These are phyloP conservation scores for Hypoxylon trugodes DNA, from an alignment of 495 filamentous ascomycete genomes.

Conservation along the genomic window DNA sequence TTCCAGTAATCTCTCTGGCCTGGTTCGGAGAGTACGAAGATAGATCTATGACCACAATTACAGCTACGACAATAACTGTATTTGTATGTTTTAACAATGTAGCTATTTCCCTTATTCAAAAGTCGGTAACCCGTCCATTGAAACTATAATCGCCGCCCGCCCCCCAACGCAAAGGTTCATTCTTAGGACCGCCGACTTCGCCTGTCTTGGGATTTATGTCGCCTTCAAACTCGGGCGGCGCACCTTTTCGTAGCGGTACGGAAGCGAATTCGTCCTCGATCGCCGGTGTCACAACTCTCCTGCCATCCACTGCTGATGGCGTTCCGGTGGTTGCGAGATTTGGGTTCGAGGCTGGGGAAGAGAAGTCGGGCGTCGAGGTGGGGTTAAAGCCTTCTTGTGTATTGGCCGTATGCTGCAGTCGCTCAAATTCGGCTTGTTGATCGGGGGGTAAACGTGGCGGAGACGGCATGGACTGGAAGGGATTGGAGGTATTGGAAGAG, in stretches of 20 bases:
- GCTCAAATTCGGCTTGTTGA: slow-evolving; percentile 93
- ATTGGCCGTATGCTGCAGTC: slow-evolving; percentile 70
- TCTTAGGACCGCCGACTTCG: slow-evolving; percentile 97
- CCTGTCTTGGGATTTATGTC: slow-evolving; percentile 93
- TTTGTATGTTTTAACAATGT: too few relatives aligned
- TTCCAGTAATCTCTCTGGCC: too few relatives aligned
- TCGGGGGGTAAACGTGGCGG: slow-evolving; percentile 85
- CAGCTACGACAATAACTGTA: too few relatives aligned
- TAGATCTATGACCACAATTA: neutral
- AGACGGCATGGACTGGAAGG: slow-evolving; percentile 63
- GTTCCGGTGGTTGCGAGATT: neutral
- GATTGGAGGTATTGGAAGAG: slow-evolving; percentile 45
- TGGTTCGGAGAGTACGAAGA: too few relatives aligned
- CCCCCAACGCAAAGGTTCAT: slow-evolving; percentile 93
- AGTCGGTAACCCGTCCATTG: slow-evolving; percentile 95
- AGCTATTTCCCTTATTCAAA: slow-evolving; percentile 57
- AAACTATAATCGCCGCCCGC: slow-evolving; percentile 87
- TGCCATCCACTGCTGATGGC: neutral
- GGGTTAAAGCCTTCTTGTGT: slow-evolving; percentile 46
- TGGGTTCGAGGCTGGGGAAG: neutral
- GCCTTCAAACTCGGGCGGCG: slow-evolving; percentile 92
- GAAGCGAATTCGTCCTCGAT: slow-evolving; percentile 17
- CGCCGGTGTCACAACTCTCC: neutral
- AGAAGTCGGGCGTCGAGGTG: slow-evolving; percentile 38
- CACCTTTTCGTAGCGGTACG: slow-evolving; percentile 58